Conservation (phyloP, 805 yeast species). For the Ogataea pignaliae region DNA sequence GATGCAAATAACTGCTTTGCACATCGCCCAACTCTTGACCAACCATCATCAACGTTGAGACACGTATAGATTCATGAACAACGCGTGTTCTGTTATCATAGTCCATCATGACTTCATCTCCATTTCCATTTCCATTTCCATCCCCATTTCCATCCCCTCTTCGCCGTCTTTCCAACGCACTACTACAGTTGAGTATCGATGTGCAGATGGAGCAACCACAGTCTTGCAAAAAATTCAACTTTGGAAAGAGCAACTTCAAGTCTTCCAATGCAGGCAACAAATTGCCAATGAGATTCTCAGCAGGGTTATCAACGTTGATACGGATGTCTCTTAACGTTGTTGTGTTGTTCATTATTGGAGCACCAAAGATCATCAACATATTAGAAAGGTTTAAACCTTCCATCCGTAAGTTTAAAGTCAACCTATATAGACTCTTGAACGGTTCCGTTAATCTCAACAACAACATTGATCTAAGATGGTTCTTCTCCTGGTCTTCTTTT, state of each 20-base stretch:
- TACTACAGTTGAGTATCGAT: constrained; percentile 7
- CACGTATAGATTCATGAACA: constrained; percentile 24
- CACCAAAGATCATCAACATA: constrained; percentile 29
- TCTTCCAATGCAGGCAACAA: constrained; percentile 27
- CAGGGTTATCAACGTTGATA: constrained; percentile 24
- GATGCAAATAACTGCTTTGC: constrained; percentile 12
- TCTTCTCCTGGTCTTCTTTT: constrained; percentile 26
- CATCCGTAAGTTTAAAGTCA: constrained; percentile 23
- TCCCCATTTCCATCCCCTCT: too few species aligned
- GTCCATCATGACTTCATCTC: too few species aligned
- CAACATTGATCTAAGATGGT: constrained; percentile 30
- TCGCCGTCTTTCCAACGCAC: constrained; percentile 1
- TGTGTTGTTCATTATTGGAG: constrained; percentile 26
- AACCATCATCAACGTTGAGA: constrained; percentile 28
- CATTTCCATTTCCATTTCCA: too few species aligned
- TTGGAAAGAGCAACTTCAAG: constrained; percentile 25
- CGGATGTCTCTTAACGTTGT: constrained; percentile 21
- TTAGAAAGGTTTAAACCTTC: constrained; percentile 28
- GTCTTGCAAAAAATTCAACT: constrained; percentile 22
- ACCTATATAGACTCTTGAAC: constrained; percentile 16
- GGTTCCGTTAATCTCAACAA: constrained; percentile 26
- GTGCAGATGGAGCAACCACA: constrained; percentile 24
- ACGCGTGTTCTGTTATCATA: too few species aligned
- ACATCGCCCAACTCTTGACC: constrained; percentile 27
- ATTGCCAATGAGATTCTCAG: constrained; percentile 28